phyloP scores from a whole-genome alignment of 192 early-diverging fungal genomes.

The Linnemannia zychae region DNA sequence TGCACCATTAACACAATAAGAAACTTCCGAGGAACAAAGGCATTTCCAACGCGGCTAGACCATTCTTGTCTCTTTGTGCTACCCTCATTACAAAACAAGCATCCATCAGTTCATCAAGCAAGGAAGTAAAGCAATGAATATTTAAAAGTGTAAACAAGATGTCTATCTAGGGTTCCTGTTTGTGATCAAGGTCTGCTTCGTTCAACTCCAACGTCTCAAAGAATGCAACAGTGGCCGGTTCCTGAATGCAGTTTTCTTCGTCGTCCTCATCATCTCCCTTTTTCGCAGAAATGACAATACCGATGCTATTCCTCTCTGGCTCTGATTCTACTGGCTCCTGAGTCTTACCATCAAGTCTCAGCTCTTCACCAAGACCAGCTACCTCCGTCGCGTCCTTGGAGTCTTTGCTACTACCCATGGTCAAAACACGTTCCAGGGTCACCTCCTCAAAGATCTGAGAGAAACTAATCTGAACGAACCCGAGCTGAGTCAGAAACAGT shows the following conservation, averaged over 20 bases:
- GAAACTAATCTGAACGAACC: conserved; percentile 63
- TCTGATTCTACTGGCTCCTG: not conserved
- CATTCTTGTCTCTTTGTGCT: no score
- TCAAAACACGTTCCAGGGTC: conserved; percentile 64
- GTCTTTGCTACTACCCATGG: not conserved
- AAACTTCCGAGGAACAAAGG: no score
- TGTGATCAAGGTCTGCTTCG: conserved; percentile 22
- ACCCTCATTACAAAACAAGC: no score
- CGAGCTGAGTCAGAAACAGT: conserved; percentile 71
- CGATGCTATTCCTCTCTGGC: not conserved
- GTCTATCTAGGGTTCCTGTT: not conserved
- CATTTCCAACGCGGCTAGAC: no score
- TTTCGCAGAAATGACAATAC: not conserved
- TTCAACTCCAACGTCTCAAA: conserved; percentile 40
- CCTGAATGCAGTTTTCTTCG: not conserved
- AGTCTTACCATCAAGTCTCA: no score
- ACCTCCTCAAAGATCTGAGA: conserved; percentile 78
- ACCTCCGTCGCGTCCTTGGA: not conserved
- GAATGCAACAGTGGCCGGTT: not conserved
- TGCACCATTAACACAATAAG: no score
- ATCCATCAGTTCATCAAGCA: no score
- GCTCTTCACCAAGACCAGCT: not conserved
- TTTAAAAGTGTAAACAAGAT: no score
- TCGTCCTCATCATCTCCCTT: not conserved
- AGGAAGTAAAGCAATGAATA: no score